Percentiles rank a stretch among this genome's conserved stretches.
Evolutionary conservation across 2,329 filamentous ascomycete species (phyloP).

Genomic region (Nectriaceae sp.): DNA sequence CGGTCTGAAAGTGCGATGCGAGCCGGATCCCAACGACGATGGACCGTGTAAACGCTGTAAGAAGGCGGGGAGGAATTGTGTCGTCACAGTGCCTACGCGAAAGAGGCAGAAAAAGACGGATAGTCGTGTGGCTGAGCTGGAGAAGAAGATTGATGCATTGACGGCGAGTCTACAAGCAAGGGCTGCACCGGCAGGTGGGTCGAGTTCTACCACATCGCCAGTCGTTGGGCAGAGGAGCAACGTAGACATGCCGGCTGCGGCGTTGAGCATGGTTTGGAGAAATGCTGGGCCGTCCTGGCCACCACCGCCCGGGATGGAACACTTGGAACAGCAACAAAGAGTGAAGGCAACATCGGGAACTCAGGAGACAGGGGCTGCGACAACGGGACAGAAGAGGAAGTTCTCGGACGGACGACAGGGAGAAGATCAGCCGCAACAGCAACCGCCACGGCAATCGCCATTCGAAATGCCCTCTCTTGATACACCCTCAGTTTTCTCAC

Average conservation of each 20-base stretch:
- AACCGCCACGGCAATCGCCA: slow-evolving; percentile 12
- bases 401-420: slow-evolving; percentile 24
- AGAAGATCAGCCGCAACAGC: slow-evolving; percentile 12
- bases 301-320: slow-evolving; percentile 13
- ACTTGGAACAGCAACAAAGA: slow-evolving; percentile 13
- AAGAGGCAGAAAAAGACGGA: slow-evolving; percentile 94
- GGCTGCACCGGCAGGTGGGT: slow-evolving; percentile 20
- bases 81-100: slow-evolving; percentile 72
- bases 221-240: neutral
- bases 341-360: no score
- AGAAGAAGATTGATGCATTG: slow-evolving; percentile 88
- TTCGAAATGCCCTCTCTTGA: slow-evolving; percentile 15
- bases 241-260: slow-evolving; percentile 6
- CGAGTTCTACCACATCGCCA: slow-evolving; percentile 9
- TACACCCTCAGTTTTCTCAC: slow-evolving; percentile 20
- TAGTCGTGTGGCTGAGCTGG: slow-evolving; percentile 83
- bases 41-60: slow-evolving; percentile 74
- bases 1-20: slow-evolving; percentile 80
- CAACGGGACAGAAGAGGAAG: slow-evolving; percentile 35
- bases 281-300: slow-evolving; percentile 16
- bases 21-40: slow-evolving; percentile 67
- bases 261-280: slow-evolving; percentile 11
- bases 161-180: slow-evolving; percentile 74
- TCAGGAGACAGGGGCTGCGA: slow-evolving; percentile 5
- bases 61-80: slow-evolving; percentile 76